Base-by-base conservation (phyloP, 768 basidiomycete species). In the Suillus subluteus region DNA sequence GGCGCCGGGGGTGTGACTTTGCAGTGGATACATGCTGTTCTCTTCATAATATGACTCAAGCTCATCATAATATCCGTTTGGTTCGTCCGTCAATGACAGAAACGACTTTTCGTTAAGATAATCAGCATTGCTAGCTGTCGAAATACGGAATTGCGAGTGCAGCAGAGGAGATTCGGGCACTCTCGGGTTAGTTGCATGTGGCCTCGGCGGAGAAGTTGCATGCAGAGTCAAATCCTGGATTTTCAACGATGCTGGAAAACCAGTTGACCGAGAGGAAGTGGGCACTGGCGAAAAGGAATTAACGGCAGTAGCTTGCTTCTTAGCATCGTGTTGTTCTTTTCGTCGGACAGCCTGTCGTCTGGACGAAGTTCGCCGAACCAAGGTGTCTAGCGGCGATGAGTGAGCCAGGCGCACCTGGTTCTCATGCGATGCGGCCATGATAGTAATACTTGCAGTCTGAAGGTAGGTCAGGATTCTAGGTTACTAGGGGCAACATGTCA, bases 371-470 rank as follows among this genome's bases (percentile, higher is more conserved):
- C 79, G 79, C 65, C 84, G 82, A 64, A 84, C 86, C 58, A 91
- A 83, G 3, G 83, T 79, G 48, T 87, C 84, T 48, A 91, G 80
- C 8, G 90, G 90, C 2, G 90, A 91, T 26, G 82, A 76, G 66
- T 75, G 72, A 62, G 79, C 71, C 23, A 84, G 64, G 61, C 69
- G 76, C 63, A 73, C 76, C 35, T 76, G 67, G 44, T 64, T 71
- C 58, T 61, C 46, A 37, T 64, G 16, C 2, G 55, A 8, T 59
- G 23, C 58, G 4, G 32, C 55, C 63, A 64, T 64, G 13, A 23
- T 32, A 32, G 32, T 32, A 32, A 32, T 62, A 43, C 30, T 32
- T 30, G 59, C 18, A 61, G 59, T 43, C 18, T 41, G 40, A 52
- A 41, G 40, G 59, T 13, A 43, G 6, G 23, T 7, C 13, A n/a